Base-by-base conservation (phyloP, 768 basidiomycete genomes). In the Mycena metata region DNA sequence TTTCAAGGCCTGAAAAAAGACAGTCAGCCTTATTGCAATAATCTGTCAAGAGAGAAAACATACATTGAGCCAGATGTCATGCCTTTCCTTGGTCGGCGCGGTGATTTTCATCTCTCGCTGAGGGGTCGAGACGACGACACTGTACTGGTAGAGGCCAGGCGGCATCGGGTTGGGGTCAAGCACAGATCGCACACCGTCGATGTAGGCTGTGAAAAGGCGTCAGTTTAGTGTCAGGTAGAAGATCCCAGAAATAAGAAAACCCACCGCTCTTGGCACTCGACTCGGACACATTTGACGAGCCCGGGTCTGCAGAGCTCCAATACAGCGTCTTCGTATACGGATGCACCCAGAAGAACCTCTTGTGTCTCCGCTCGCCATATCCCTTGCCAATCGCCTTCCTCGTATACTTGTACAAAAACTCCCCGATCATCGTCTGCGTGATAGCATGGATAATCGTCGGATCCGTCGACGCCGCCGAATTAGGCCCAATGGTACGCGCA, bases 391-490 rank as follows among this genome's bases (percentile, higher is more conserved):
- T 89, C 19, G 93, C 82, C 64, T 89, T 88, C 58, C 97, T 87
- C 11, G 97, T 98, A 81, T 99, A 98, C 84, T 99, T 99, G 87
- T 94, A 95, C 82, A 99, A 79, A 81, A 96, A 98, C 84, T 99
- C 97, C 56, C 98, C 97, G 72, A 99, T 99, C 98, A 99, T 99
- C 24, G 96, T 98, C 84, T 99, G 97, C 17, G 98, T 99, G 73
- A 99, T 98, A 1, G 96, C 93, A 77, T 98, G 97, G 72, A 99
- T 98, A 75, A 98, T 82, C 2, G 85, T 81, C 5, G 96, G 96
- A 76, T 99, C 97, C 30, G 97, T 98, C 21, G 39, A 39, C 39
- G 39, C 39, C 39, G 90, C 81, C 50, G 83, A 85, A 39, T 78
- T 80, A 30, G 73, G 78, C 46, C 73, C 66, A 58, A 79, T 76